Percentiles rank a stretch among this genome's conserved stretches.
phyloP scores from a whole-genome alignment of 768 basidiomycete genomes.

The Hygrophoropsis aurantiaca region DNA sequence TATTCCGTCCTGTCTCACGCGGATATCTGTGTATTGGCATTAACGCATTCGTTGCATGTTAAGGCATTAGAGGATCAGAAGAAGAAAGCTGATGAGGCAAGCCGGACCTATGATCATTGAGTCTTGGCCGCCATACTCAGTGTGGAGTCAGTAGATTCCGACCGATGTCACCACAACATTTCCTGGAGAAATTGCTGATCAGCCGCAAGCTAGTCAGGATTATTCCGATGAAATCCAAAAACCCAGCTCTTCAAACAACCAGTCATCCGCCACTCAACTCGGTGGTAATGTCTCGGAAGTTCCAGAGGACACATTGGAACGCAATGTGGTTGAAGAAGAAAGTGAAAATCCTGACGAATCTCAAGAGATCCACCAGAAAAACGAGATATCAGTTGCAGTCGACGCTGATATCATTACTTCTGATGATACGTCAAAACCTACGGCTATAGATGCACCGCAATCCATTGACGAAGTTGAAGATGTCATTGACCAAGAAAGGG shows the following conservation, averaged over 20 bases:
- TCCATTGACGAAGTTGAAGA: slow-evolving; percentile 2
- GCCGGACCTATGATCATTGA: slow-evolving; percentile 13
- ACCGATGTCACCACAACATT: neutral
- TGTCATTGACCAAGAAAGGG: slow-evolving; percentile 17
- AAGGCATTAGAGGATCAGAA: slow-evolving; percentile 36
- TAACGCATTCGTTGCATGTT: slow-evolving; percentile 78
- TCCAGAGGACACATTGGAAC: too few relatives aligned
- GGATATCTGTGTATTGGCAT: slow-evolving; percentile 87
- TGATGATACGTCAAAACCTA: too few relatives aligned
- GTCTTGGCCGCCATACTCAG: too few relatives aligned
- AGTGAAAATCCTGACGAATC: slow-evolving; percentile 8
- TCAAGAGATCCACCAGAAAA: neutral
- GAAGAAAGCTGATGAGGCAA: slow-evolving; percentile 28
- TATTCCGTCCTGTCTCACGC: slow-evolving; percentile 88
- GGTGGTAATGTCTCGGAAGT: too few relatives aligned
- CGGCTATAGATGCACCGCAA: slow-evolving; percentile 13
- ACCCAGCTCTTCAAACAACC: too few relatives aligned
- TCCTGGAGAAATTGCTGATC: neutral
- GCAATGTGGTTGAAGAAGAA: slow-evolving; percentile 4
- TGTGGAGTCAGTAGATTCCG: neutral
- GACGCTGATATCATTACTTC: neutral
- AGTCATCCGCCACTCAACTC: too few relatives aligned
- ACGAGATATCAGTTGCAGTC: neutral
- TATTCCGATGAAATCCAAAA: neutral
- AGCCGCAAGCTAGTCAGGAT: neutral